A percentile compares a stretch with the other conserved stretches of the same genome.
phyloP scores from a whole-genome alignment of 306 rosid genomes.

The Dryas octopetala region DNA sequence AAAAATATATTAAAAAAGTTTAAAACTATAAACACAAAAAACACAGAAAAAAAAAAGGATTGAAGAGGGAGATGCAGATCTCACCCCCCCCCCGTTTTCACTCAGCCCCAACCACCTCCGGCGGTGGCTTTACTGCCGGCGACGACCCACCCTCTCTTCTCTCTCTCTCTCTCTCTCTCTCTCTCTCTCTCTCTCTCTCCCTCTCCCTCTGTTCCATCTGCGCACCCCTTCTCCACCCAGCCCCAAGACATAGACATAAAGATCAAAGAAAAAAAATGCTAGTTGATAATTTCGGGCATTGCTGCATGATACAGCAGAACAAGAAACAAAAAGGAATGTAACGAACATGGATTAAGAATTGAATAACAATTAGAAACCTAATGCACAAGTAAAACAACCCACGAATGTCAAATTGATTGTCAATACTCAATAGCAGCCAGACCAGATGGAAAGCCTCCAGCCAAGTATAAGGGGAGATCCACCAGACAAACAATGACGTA shows the following conservation, averaged over 20 bases:
- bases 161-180: too few relatives aligned
- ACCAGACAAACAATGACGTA: constrained; percentile 26
- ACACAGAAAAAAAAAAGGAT: too few relatives aligned
- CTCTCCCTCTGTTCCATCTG: too few relatives aligned
- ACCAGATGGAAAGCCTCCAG: constrained; percentile 27
- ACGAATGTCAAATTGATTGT: constrained; percentile 13
- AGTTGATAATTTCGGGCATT: neutral
- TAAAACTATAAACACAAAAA: too few relatives aligned
- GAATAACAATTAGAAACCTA: constrained; percentile 33
- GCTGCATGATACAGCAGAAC: neutral
- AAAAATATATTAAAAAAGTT: too few relatives aligned
- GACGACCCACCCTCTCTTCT: too few relatives aligned
- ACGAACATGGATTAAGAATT: constrained; percentile 27
- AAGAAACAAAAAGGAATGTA: constrained; percentile 7
- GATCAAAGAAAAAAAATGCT: neutral
- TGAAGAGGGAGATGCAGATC: too few relatives aligned
- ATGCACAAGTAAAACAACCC: constrained; percentile 21
- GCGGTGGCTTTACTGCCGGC: too few relatives aligned
- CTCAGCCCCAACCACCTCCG: too few relatives aligned
- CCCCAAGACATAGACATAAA: neutral
- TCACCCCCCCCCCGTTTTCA: too few relatives aligned
- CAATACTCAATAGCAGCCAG: constrained; percentile 10
- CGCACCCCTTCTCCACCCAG: too few relatives aligned
- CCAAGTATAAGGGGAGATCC: constrained; percentile 39
- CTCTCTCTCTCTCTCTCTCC: too few relatives aligned